Base-by-base conservation (phyloP, 345 rosid genomes). In the Camelina hispida region DNA sequence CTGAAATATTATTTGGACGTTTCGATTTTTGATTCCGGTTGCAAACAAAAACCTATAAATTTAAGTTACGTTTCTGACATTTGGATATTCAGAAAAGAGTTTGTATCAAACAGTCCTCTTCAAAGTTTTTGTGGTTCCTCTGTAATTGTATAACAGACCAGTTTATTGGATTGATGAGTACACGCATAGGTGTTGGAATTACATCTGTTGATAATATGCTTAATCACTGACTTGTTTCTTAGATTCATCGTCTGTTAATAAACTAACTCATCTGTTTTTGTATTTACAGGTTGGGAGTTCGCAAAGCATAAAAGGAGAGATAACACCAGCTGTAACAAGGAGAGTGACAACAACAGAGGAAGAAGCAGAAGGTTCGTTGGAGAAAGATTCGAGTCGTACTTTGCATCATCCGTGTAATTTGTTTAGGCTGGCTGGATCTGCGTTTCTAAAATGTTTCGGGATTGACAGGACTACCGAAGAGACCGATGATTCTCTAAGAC, bases 391-490 rank as follows among this genome's bases (percentile, higher is more conserved):
- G 42, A 78, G 51, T 56, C 14, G 10, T 18, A 68, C 0, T 20
- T 57, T 65, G 47, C 30, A 50, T 58, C 81, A 71, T 66, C 81
- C 81, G 0, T 78, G 81, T 65, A 72, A 59, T 59, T 71, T 66
- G 40, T 78, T 78, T 66, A 66, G 72, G 73, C 72, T 78, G 38
- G 81, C 81, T 42, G 57, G 81, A 28, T 30, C 63, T 40, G 81
- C 77, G 43, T 78, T 78, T 37, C 61, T 78, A 0, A 78, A 66
- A 15, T 78, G 81, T 71, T 78, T 78, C 1, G 77, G 81, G 55
- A 37, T 78, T 51, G 73, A 66, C 53, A 11, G 34, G 55, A 71
- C 68, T 56, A 51, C 48, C 0, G 67, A 64, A 11, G 76, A 71
- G n/a, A 42, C 72, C 0, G 72, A 77, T 11, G 72, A 70, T 64